Percentiles rank a stretch among this genome's conserved stretches.
phyloP scores from a whole-genome alignment of 78 protist species.

The Protostelium mycophagum region DNA sequence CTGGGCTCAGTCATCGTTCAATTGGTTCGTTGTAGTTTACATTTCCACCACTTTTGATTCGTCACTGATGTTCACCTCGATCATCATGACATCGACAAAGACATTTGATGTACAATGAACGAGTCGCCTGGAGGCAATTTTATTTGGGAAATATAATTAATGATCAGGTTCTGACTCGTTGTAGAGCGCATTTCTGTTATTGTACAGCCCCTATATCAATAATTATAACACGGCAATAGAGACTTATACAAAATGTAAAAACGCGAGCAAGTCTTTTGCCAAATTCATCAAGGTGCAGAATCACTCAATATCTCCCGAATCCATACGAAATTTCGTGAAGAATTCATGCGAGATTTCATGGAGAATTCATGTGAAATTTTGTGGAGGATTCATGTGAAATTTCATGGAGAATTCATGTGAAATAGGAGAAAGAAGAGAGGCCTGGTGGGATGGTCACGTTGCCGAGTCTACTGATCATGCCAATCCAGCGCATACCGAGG shows the following conservation, averaged over 20 bases:
- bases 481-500: background rate
- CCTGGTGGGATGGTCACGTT: background rate
- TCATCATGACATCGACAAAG: too few species aligned
- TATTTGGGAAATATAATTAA: too few species aligned
- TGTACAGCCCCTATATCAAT: constrained; percentile 56
- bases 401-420: too few species aligned
- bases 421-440: background rate
- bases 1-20: background rate
- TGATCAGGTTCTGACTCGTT: too few species aligned
- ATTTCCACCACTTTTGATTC: background rate
- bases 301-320: too few species aligned
- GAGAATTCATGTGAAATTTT: background rate
- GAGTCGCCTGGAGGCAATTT: too few species aligned
- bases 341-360: background rate
- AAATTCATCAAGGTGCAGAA: background rate
- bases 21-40: background rate
- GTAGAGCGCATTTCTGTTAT: constrained; percentile 31
- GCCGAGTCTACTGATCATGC: background rate
- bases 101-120: too few species aligned
- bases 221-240: constrained; percentile 53
- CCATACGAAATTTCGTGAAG: background rate
- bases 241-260: constrained; percentile 14
- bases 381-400: too few species aligned
- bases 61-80: background rate
- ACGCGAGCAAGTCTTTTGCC: constrained; percentile 5